Percentiles rank a stretch among this genome's conserved stretches.
These are phyloP conservation scores for Rhodotorula kratochvilovae DNA, from an alignment of 768 basidiomycete genomes.

Conservation along the genomic window DNA sequence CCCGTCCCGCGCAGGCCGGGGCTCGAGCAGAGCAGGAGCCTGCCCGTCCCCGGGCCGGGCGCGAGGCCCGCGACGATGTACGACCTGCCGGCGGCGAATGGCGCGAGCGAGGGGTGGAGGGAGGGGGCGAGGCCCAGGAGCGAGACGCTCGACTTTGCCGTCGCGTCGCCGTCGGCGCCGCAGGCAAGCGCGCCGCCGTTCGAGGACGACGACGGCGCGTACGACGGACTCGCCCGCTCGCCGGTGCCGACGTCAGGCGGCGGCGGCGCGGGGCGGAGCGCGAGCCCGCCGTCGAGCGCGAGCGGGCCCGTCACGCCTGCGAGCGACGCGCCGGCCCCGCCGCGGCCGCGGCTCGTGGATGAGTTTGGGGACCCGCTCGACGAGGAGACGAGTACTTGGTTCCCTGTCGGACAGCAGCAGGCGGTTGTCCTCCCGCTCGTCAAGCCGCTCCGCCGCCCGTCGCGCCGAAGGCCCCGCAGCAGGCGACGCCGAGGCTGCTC, in stretches of 20 bases:
- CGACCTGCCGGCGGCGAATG: conserved; percentile 4
- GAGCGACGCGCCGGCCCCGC: neutral
- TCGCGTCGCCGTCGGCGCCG: neutral
- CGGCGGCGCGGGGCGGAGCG: neutral
- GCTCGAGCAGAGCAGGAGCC: conserved; percentile 1
- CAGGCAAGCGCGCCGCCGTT: conserved; percentile 7
- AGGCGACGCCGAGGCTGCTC: neutral
- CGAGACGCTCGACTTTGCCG: neutral
- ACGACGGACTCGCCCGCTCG: conserved; percentile 14
- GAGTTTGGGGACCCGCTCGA: conserved; percentile 31
- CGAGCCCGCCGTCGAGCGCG: conserved; percentile 18
- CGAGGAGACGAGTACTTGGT: conserved; percentile 34
- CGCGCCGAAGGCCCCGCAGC: neutral
- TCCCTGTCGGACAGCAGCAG: conserved; percentile 9
- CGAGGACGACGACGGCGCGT: conserved; percentile 25
- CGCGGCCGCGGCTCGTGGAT: neutral
- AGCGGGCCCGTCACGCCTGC: conserved; percentile 23
- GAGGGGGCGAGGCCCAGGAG: neutral
- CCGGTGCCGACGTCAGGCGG: too few relatives aligned
- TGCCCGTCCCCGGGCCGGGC: neutral
- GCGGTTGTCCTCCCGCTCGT: neutral
- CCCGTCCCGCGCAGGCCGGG: neutral
- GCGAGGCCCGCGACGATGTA: conserved; percentile 18
- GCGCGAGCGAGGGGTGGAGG: neutral
- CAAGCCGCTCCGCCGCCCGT: neutral